phyloP scores from a whole-genome alignment of 2,329 filamentous ascomycete genomes.

The Pseudogymnoascus sp. region DNA sequence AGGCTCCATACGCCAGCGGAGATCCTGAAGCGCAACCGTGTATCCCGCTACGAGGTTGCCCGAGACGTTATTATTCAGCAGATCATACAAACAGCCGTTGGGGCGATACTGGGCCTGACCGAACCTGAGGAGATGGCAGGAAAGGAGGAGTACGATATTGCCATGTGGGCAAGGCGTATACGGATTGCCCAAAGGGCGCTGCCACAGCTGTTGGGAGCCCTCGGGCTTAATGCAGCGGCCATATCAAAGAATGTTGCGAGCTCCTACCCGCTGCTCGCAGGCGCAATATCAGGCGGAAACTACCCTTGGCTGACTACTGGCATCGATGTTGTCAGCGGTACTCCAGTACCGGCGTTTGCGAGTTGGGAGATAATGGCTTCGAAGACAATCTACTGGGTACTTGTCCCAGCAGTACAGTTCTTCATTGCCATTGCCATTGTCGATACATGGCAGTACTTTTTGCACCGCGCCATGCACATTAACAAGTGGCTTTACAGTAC shows the following conservation, averaged over 20 bases:
- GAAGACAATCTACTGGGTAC: conserved; percentile 70
- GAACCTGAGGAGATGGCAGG: conserved; percentile 71
- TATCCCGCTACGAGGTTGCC: conserved; percentile 73
- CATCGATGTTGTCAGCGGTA: conserved; percentile 45
- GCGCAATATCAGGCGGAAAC: conserved; percentile 69
- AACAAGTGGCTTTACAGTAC: conserved; percentile 95
- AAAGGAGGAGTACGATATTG: conserved; percentile 77
- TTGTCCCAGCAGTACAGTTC: conserved; percentile 74
- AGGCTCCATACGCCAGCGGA: conserved; percentile 92
- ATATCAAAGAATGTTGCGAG: conserved; percentile 69
- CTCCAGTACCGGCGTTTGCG: conserved; percentile 65
- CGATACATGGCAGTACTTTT: conserved; percentile 98
- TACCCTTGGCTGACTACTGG: conserved; percentile 66
- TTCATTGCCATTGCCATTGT: conserved; percentile 66
- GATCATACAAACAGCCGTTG: conserved; percentile 73
- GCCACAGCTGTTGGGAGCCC: conserved; percentile 59
- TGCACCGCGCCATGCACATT: conserved; percentile 93
- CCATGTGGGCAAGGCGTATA: conserved; percentile 81
- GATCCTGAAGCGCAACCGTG: conserved; percentile 79
- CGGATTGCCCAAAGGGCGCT: conserved; percentile 73
- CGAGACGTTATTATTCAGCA: conserved; percentile 91
- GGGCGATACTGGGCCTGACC: conserved; percentile 59
- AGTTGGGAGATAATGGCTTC: conserved; percentile 73
- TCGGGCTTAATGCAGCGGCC: conserved; percentile 70
- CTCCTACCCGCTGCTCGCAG: conserved; percentile 68